Conservation (phyloP, 2,329 filamentous ascomycete genomes). For the Sporothrix sp. region DNA sequence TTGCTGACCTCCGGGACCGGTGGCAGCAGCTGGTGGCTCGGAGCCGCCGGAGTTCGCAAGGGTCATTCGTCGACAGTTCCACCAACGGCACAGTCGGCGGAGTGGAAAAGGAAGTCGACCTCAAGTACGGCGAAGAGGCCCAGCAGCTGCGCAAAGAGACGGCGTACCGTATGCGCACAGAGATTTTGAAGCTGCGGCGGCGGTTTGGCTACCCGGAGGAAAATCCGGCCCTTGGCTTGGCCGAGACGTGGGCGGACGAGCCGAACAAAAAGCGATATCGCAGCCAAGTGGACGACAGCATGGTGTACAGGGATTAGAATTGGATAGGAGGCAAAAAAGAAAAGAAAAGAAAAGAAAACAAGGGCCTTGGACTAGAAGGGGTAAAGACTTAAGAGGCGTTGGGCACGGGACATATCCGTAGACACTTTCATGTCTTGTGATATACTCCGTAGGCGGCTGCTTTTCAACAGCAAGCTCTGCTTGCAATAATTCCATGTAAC, state of each 20-base stretch:
- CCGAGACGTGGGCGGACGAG: constrained; percentile 66
- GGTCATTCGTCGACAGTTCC: too few relatives aligned
- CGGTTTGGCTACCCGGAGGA: constrained; percentile 67
- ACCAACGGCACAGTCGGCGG: background rate
- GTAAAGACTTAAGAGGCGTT: too few relatives aligned
- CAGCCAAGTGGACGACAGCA: constrained; percentile 45
- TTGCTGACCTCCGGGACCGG: constrained; percentile 63
- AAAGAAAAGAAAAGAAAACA: background rate
- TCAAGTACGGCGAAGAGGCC: constrained; percentile 65
- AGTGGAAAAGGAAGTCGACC: constrained; percentile 24
- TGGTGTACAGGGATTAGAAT: constrained; percentile 29
- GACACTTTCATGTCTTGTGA: too few relatives aligned
- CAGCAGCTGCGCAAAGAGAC: constrained; percentile 69
- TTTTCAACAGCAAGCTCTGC: too few relatives aligned
- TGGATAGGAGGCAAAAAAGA: background rate
- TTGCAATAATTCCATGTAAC: background rate
- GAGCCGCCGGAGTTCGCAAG: too few relatives aligned
- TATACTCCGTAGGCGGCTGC: background rate
- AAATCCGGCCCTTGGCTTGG: constrained; percentile 64
- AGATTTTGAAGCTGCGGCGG: constrained; percentile 69
- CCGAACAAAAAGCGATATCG: constrained; percentile 38
- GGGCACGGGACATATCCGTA: background rate
- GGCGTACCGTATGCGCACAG: constrained; percentile 63
- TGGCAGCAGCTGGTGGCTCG: constrained; percentile 62
- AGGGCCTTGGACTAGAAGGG: too few relatives aligned